These are phyloP conservation scores for Trametes elegans DNA, from an alignment of 768 basidiomycete genomes.

Conservation along the genomic window DNA sequence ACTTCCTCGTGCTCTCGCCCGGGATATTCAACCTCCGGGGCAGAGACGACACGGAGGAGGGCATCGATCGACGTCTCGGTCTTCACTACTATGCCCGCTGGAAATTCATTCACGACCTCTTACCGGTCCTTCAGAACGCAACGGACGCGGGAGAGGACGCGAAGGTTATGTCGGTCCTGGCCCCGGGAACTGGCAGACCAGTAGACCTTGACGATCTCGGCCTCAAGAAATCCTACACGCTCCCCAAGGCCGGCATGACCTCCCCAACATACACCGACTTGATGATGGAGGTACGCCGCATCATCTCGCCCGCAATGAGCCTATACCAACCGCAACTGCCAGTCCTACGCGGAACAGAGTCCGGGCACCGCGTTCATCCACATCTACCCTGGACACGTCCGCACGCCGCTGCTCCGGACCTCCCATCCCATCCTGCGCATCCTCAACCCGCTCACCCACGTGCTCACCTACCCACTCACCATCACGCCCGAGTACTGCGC, in stretches of 20 bases:
- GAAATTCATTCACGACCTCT: slow-evolving; percentile 47
- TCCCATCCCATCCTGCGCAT: slow-evolving; percentile 1
- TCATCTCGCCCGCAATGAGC: too few species aligned
- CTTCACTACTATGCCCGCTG: slow-evolving; percentile 52
- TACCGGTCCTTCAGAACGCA: slow-evolving; percentile 44
- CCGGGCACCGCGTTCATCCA: slow-evolving; percentile 45
- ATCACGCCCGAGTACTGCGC: slow-evolving; percentile 15
- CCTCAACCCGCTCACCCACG: neutral
- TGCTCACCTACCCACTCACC: slow-evolving; percentile 12
- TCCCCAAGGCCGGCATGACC: slow-evolving; percentile 32
- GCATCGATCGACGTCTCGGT: slow-evolving; percentile 43
- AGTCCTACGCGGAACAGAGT: slow-evolving; percentile 39
- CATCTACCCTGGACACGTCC: slow-evolving; percentile 40
- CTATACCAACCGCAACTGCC: too few species aligned
- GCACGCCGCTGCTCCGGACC: slow-evolving; percentile 26
- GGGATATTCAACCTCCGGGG: slow-evolving; percentile 41
- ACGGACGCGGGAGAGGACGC: slow-evolving; percentile 47
- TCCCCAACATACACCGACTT: slow-evolving; percentile 50
- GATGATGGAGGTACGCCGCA: slow-evolving; percentile 45
- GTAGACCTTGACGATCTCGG: slow-evolving; percentile 50
- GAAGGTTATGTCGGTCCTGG: slow-evolving; percentile 46
- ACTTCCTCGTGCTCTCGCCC: slow-evolving; percentile 49
- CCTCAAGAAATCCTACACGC: slow-evolving; percentile 45
- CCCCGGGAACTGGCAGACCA: slow-evolving; percentile 32
- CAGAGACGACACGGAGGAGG: slow-evolving; percentile 43